Conservation (phyloP, 2,329 filamentous ascomycete genomes). For the Neocucurbitaria cava region DNA sequence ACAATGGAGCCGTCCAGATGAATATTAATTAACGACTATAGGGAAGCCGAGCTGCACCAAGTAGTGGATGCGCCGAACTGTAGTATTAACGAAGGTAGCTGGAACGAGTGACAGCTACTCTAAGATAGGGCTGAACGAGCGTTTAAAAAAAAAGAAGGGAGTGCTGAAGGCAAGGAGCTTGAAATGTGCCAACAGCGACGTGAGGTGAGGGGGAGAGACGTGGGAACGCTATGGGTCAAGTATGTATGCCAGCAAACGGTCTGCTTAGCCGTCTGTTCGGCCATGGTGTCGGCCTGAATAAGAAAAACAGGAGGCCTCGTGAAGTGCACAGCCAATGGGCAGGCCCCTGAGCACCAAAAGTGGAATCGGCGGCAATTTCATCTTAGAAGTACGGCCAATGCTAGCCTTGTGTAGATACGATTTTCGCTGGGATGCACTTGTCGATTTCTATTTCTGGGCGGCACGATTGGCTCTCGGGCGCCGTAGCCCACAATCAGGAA, state of each 20-base stretch:
- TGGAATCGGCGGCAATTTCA: conserved; percentile 37
- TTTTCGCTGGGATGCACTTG: conserved; percentile 29
- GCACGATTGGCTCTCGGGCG: conserved; percentile 21
- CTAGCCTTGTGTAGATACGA: conserved; percentile 23
- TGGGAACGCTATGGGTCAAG: conserved; percentile 27
- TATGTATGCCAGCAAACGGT: conserved; percentile 22
- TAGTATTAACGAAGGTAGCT: conserved; percentile 8
- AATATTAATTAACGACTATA: conserved; percentile 13
- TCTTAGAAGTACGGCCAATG: conserved; percentile 28
- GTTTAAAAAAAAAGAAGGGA: conserved; percentile 21
- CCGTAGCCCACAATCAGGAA: background rate
- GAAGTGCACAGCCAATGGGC: conserved; percentile 23
- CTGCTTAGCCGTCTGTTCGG: conserved; percentile 20
- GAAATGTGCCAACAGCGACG: conserved; percentile 31
- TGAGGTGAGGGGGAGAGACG: conserved; percentile 18
- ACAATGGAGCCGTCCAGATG: background rate
- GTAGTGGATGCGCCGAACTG: background rate
- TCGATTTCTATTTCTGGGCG: conserved; percentile 34
- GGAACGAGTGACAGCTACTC: conserved; percentile 38
- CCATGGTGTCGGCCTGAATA: conserved; percentile 6
- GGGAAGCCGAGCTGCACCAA: background rate
- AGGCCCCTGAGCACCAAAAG: conserved; percentile 13
- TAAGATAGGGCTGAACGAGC: conserved; percentile 17
- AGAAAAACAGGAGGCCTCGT: conserved; percentile 20
- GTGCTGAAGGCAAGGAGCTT: conserved; percentile 36